These are phyloP conservation scores for Melaleuca quinquenervia DNA, from an alignment of 345 rosid species.

Conservation along the genomic window DNA sequence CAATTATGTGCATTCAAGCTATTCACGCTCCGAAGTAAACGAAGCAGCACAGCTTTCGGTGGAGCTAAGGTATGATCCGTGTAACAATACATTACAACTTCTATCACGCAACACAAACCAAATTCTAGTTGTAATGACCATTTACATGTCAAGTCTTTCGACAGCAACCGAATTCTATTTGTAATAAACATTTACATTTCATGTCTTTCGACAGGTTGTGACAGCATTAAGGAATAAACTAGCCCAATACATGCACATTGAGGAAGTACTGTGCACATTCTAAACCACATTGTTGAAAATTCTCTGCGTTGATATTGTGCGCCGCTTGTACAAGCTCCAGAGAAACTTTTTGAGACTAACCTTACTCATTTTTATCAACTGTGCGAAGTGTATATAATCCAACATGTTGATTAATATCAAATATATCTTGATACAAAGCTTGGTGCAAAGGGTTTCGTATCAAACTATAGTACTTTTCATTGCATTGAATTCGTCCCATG, in stretches of 20 bases:
- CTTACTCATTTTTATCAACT: background rate
- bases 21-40: background rate
- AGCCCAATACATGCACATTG: background rate
- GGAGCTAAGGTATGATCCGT: background rate
- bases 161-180: background rate
- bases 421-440: background rate
- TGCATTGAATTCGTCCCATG: background rate
- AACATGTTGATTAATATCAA: background rate
- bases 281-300: background rate
- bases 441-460: background rate
- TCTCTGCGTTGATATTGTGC: background rate
- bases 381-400: background rate
- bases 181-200: background rate
- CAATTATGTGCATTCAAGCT: background rate
- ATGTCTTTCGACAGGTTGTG: background rate
- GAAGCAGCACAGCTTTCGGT: background rate
- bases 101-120: background rate
- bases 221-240: background rate
- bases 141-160: background rate
- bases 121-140: background rate
- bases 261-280: background rate
- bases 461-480: background rate
- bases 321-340: background rate
- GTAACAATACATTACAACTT: background rate
- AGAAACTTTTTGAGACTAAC: background rate